Conservation (phyloP, 2,329 filamentous ascomycete species). For the Akanthomyces uredinophilus region DNA sequence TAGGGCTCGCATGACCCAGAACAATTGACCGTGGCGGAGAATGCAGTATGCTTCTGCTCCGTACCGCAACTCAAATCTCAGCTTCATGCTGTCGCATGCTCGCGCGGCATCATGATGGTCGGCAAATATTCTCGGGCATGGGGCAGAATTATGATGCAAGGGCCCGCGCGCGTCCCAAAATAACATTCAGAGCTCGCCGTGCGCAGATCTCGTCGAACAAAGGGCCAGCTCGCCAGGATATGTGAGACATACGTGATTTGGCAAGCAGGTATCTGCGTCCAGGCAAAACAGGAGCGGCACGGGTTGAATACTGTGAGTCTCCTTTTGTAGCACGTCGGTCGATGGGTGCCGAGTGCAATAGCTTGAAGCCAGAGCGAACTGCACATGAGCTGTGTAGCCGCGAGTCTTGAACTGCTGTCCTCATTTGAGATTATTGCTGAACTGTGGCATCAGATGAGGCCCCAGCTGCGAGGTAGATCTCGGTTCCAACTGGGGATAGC, state of each 20-base stretch:
- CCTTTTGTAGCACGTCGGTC: not conserved
- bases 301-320: not conserved
- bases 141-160: not conserved
- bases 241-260: not conserved
- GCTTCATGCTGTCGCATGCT: not conserved
- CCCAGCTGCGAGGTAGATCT: slow-evolving; percentile 4
- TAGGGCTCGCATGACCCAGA: not conserved
- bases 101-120: not conserved
- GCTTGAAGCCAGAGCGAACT: not conserved
- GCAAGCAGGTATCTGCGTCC: not conserved
- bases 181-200: not conserved
- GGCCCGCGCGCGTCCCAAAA: not conserved
- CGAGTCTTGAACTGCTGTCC: not conserved
- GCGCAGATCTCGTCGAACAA: not conserved
- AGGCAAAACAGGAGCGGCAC: not conserved
- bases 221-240: not conserved
- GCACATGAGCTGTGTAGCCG: not conserved
- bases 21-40: not conserved
- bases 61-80: not conserved
- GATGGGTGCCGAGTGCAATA: not conserved
- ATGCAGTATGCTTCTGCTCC: not conserved
- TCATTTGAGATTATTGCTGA: not conserved
- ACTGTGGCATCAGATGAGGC: not conserved
- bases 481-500: not conserved
- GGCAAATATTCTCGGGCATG: not conserved